phyloP scores from a whole-genome alignment of 1,284 basidiomycete genomes.

The Volvariella volvacea region DNA sequence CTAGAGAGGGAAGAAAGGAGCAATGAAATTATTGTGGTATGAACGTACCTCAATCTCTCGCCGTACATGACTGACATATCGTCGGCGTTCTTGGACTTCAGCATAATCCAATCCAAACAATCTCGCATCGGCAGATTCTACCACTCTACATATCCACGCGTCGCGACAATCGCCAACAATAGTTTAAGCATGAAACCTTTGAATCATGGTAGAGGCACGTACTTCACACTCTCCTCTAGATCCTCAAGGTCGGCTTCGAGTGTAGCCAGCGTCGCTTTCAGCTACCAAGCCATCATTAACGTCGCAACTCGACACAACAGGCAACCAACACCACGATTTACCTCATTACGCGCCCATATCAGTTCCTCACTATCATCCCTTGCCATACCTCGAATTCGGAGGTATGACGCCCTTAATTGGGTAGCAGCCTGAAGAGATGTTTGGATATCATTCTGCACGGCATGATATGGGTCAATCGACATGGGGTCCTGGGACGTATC shows the following conservation, averaged over 20 bases:
- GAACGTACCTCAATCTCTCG: slow-evolving; percentile 70
- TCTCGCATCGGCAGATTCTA: slow-evolving; percentile 76
- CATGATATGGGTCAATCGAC: slow-evolving; percentile 79
- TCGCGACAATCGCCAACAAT: too few relatives aligned
- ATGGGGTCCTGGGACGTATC: slow-evolving; percentile 23
- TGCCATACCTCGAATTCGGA: slow-evolving; percentile 66
- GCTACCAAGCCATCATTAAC: slow-evolving; percentile 27
- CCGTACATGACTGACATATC: slow-evolving; percentile 69
- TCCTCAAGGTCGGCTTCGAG: slow-evolving; percentile 84
- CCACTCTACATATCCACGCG: slow-evolving; percentile 42
- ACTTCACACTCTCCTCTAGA: slow-evolving; percentile 84
- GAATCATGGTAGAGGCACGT: slow-evolving; percentile 16
- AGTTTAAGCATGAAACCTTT: too few relatives aligned
- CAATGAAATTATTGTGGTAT: slow-evolving; percentile 4
- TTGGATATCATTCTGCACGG: slow-evolving; percentile 73
- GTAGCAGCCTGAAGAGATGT: slow-evolving; percentile 61
- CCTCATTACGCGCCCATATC: slow-evolving; percentile 68
- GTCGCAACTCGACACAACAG: background rate
- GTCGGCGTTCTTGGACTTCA: slow-evolving; percentile 68
- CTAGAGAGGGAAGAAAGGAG: background rate
- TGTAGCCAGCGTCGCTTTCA: slow-evolving; percentile 68
- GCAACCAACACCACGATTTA: slow-evolving; percentile 21
- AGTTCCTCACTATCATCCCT: slow-evolving; percentile 67
- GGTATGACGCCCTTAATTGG: slow-evolving; percentile 67
- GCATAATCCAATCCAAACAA: slow-evolving; percentile 73